Conservation (phyloP, 345 rosid species). For the Dimocarpus longan region DNA sequence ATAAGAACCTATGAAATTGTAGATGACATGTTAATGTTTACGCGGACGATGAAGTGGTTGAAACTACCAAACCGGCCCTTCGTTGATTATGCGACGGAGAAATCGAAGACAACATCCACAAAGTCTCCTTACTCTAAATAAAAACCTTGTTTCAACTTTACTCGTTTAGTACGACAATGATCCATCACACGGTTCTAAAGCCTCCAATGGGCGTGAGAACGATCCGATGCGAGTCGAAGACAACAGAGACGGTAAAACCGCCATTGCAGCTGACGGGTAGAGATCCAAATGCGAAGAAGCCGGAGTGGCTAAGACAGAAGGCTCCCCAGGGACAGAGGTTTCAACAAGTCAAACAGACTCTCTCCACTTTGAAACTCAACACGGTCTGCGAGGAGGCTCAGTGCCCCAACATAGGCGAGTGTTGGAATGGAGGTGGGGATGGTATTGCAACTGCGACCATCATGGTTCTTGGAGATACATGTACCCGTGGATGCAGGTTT, state of each 20-base stretch:
- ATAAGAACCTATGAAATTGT: no score
- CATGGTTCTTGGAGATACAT: slow-evolving; percentile 97
- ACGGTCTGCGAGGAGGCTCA: slow-evolving; percentile 98
- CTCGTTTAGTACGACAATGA: slow-evolving; percentile 17
- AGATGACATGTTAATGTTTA: no score
- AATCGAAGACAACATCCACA: no score
- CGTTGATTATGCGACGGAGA: no score
- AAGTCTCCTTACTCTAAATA: no score
- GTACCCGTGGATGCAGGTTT: slow-evolving; percentile 99
- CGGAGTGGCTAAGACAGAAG: slow-evolving; percentile 87
- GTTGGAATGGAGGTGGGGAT: slow-evolving; percentile 99
- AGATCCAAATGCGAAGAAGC: slow-evolving; percentile 83
- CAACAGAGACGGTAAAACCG: slow-evolving; percentile 2
- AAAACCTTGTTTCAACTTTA: no score
- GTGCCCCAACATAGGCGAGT: slow-evolving; percentile 98
- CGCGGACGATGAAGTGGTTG: no score
- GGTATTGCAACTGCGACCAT: slow-evolving; percentile 96
- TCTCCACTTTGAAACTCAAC: slow-evolving; percentile 75
- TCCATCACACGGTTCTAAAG: slow-evolving; percentile 47
- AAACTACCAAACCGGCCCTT: no score
- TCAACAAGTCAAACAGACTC: slow-evolving; percentile 71
- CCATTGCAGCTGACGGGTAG: slow-evolving; percentile 59
- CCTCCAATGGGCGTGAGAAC: slow-evolving; percentile 43
- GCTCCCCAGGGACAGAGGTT: slow-evolving; percentile 88
- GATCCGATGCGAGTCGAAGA: slow-evolving; percentile 47